Evolutionary conservation across 2,329 filamentous ascomycete genomes (phyloP), one percentile per base, ranked within the genome.

Genomic region (Fusarium setosum): DNA sequence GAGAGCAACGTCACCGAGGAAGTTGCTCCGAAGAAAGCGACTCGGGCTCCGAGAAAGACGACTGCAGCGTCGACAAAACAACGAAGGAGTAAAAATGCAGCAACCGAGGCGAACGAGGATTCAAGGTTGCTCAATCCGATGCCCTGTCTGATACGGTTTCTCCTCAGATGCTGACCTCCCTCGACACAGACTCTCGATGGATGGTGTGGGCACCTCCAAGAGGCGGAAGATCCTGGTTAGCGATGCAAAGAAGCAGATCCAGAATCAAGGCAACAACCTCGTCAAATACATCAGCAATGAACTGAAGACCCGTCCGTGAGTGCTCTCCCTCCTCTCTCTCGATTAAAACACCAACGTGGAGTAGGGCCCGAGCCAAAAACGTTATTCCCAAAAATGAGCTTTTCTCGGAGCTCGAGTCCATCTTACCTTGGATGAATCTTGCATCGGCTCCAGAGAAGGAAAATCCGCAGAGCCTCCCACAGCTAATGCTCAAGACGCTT

Each of bases 161-260:
- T 20, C 34, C 20, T 21, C 13, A 6, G 17, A 12, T n/a, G 12
- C 41, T 60, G 20, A 62, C 26, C 7, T 23, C 9, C 3, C 35
- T 10, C 15, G 6, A 8, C 18, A 12, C 4, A 62, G 51, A 37
- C 20, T 26, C 11, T 29, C 21, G 10, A 17, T 13, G n/a, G 51
- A 26, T 8, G 6, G 20, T 10, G n/a, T 5, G 3, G 53, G 18
- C 5, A 21, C 59, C 9, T 45, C 49, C 4, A 68, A 52, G 37
- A 70, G 55, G 23, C 49, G 55, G 26, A 61, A 60, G 23, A 23
- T 53, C 7, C 56, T 65, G 17, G 38, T 63, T 5, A 49, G 41
- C 10, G 63, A 62, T 34, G 63, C 68, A 10, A 75, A 70, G 41
- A 63, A 48, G 31, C 56, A 67, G 2, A 67, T 76, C n/a, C 61